Conservation (phyloP, 805 yeast species). For the Kodamaea kakaduensis region DNA sequence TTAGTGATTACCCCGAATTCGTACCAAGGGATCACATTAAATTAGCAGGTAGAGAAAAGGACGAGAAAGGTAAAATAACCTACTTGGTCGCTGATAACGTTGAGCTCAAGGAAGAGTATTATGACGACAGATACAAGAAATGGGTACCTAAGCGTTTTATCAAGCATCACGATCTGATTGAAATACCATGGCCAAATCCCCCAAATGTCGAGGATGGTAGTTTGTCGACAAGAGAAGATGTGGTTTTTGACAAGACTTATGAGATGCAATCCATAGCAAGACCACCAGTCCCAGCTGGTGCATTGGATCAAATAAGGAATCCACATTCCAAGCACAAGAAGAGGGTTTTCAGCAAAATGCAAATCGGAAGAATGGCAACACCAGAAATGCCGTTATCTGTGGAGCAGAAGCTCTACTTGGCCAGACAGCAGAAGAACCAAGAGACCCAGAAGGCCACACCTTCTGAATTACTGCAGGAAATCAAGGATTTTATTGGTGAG, state of each 20-base stretch:
- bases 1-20: slow-evolving; percentile 63
- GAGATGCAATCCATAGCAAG: slow-evolving; percentile 64
- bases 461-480: slow-evolving; percentile 48
- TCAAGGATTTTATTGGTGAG: slow-evolving; percentile 52
- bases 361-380: slow-evolving; percentile 57
- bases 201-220: slow-evolving; percentile 51
- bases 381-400: slow-evolving; percentile 77
- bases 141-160: slow-evolving; percentile 78
- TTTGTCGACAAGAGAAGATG: slow-evolving; percentile 52
- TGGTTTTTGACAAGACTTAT: slow-evolving; percentile 68
- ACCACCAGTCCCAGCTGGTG: slow-evolving; percentile 66
- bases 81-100: slow-evolving; percentile 79
- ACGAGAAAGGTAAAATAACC: slow-evolving; percentile 57
- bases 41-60: slow-evolving; percentile 72
- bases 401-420: slow-evolving; percentile 56
- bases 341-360: slow-evolving; percentile 50
- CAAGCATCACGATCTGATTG: slow-evolving; percentile 59
- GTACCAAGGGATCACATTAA: slow-evolving; percentile 59
- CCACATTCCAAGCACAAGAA: slow-evolving; percentile 67
- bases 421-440: slow-evolving; percentile 39
- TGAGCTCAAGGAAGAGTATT: slow-evolving; percentile 63
- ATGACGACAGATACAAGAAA: slow-evolving; percentile 66
- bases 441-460: slow-evolving; percentile 21
- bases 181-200: slow-evolving; percentile 90
- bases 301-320: slow-evolving; percentile 67